Conservation (phyloP, 345 rosid species). For the Syzygium jambos region DNA sequence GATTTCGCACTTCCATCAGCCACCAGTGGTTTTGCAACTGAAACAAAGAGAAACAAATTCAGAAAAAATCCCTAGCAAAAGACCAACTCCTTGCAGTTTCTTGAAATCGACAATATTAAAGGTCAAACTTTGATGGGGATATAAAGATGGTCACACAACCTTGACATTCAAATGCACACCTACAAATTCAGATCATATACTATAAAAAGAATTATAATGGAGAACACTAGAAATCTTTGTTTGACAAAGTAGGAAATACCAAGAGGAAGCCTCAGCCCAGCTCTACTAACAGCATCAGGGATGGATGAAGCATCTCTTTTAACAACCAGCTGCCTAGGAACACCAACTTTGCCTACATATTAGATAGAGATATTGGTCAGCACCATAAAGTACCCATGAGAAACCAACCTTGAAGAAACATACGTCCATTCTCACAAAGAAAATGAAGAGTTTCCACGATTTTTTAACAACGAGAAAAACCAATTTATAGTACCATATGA, state of each 20-base stretch:
- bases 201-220: background rate
- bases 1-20: constrained; percentile 80
- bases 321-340: constrained; percentile 55
- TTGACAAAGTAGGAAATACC: constrained; percentile 22
- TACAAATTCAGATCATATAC: background rate
- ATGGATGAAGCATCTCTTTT: constrained; percentile 58
- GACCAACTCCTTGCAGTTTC: background rate
- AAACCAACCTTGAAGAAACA: background rate
- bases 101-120: background rate
- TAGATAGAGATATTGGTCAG: background rate
- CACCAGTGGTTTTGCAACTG: constrained; percentile 78
- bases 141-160: background rate
- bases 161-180: background rate
- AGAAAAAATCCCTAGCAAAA: background rate
- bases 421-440: background rate
- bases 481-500: constrained; percentile 25
- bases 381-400: background rate
- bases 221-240: background rate
- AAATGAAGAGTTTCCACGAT: background rate
- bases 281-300: constrained; percentile 46
- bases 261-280: constrained; percentile 54
- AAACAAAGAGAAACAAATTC: background rate
- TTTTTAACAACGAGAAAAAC: background rate
- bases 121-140: background rate
- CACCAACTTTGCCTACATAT: constrained; percentile 52